Evolutionary conservation across 2,329 filamentous ascomycete species (phyloP).

Genomic region (Raffaelea deltoideospora): DNA sequence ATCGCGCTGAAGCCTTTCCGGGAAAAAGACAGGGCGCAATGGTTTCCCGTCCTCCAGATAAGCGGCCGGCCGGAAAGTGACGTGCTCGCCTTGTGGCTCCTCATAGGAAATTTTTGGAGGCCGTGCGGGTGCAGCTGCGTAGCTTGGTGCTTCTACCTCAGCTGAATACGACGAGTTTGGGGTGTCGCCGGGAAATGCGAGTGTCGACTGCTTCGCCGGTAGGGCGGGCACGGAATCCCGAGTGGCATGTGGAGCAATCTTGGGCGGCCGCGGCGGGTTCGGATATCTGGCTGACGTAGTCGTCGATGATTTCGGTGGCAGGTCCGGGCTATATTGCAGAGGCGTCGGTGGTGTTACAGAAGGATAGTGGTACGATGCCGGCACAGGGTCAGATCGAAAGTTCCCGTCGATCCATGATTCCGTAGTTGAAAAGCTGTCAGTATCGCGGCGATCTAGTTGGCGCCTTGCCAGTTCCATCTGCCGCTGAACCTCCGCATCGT

Average conservation of each 20-base stretch:
- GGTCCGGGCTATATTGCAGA: too few relatives aligned
- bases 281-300: conserved; percentile 23
- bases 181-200: too few relatives aligned
- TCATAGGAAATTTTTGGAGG: conserved; percentile 23
- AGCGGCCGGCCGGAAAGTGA: conserved; percentile 70
- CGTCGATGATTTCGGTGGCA: too few relatives aligned
- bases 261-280: conserved; percentile 22
- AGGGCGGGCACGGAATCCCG: too few relatives aligned
- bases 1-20: conserved; percentile 52
- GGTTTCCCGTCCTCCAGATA: conserved; percentile 83
- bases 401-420: conserved; percentile 10
- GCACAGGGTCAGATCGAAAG: conserved; percentile 9
- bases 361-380: conserved; percentile 36
- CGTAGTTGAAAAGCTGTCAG: too few relatives aligned
- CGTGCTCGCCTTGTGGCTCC: conserved; percentile 30
- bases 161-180: too few relatives aligned
- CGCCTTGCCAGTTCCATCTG: conserved; percentile 39
- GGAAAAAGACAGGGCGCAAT: conserved; percentile 77
- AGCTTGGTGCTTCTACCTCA: too few relatives aligned
- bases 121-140: too few relatives aligned
- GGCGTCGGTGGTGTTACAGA: conserved; percentile 36
- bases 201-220: too few relatives aligned
- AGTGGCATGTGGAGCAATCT: conserved; percentile 13
- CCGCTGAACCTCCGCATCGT: conserved; percentile 22
- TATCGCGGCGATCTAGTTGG: conserved; percentile 24